phyloP scores from a whole-genome alignment of 441 rosid species.

The Geranium incanum region DNA sequence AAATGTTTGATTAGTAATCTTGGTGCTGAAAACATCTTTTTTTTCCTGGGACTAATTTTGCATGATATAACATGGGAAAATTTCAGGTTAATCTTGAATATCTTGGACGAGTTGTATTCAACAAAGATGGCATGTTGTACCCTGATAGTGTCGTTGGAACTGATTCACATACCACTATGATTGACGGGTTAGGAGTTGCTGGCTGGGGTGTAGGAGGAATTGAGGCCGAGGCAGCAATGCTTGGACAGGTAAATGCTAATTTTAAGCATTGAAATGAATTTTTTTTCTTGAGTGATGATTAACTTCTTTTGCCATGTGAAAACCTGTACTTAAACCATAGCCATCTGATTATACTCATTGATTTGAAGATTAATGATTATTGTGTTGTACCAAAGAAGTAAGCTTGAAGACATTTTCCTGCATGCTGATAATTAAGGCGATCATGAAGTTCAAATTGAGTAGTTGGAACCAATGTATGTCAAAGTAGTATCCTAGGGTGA shows the following conservation, averaged over 20 bases:
- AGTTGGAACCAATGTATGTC: not conserved
- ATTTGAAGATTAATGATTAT: too few relatives aligned
- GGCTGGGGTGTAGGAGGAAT: slow-evolving; percentile 76
- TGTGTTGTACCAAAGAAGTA: not conserved
- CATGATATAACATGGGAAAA: slow-evolving; percentile 18
- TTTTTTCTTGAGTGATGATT: too few relatives aligned
- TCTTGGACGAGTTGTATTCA: slow-evolving; percentile 94
- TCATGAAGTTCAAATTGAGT: not conserved
- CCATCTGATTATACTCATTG: not conserved
- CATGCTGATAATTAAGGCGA: not conserved
- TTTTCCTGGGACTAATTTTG: slow-evolving; percentile 10
- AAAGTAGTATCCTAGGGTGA: not conserved
- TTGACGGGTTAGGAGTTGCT: slow-evolving; percentile 53
- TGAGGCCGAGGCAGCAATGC: slow-evolving; percentile 97
- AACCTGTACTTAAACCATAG: not conserved
- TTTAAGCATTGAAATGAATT: not conserved
- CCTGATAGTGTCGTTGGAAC: slow-evolving; percentile 99
- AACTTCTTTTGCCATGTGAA: too few relatives aligned
- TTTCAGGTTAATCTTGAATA: slow-evolving; percentile 94
- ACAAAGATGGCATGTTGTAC: slow-evolving; percentile 60
- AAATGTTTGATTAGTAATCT: not conserved
- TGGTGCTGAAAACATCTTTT: not conserved
- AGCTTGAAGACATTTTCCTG: not conserved
- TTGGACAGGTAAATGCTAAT: slow-evolving; percentile 68
- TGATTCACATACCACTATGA: slow-evolving; percentile 99